Evolutionary conservation across 257 asterid species (phyloP).

Genomic region (Verbascum thapsus): DNA sequence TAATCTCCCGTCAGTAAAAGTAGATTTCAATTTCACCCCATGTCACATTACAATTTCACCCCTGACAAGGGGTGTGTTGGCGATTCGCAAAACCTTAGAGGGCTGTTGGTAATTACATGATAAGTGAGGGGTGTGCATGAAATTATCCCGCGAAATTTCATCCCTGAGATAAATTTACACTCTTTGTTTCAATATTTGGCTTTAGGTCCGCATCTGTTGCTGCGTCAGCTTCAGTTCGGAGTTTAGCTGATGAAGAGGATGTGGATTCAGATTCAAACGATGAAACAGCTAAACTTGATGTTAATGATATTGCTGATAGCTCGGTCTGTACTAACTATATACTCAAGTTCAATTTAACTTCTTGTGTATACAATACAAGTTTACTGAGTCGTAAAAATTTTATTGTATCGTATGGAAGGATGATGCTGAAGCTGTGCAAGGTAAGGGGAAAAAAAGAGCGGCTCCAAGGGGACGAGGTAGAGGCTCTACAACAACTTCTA

Average conservation of each 20-base stretch:
- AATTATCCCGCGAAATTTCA: too few relatives aligned
- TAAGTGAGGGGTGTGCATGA: too few relatives aligned
- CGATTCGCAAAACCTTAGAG: too few relatives aligned
- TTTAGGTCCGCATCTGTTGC: constrained; percentile 81
- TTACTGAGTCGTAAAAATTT: constrained; percentile 3
- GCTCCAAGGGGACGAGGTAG: constrained; percentile 89
- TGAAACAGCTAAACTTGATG: constrained; percentile 57
- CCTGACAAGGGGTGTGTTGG: too few relatives aligned
- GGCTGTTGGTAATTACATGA: too few relatives aligned
- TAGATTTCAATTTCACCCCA: too few relatives aligned
- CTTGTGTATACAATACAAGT: neutral
- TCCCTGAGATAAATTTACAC: constrained; percentile 17
- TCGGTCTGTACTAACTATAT: constrained; percentile 60
- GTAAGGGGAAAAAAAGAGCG: constrained; percentile 83
- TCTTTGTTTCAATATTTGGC: neutral
- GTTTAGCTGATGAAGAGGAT: constrained; percentile 77
- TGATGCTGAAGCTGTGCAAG: constrained; percentile 50
- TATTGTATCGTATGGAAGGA: constrained; percentile 48
- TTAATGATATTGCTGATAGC: constrained; percentile 61
- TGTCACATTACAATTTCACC: too few relatives aligned
- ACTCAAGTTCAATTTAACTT: constrained; percentile 7
- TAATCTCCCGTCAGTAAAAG: too few relatives aligned
- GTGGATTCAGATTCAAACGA: constrained; percentile 83
- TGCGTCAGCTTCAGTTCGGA: constrained; percentile 70
- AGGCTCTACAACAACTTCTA: constrained; percentile 65